Evolutionary conservation across 1,284 basidiomycete genomes (phyloP), one percentile per base, ranked within the genome.

Genomic region (Hymenochaete sp.): DNA sequence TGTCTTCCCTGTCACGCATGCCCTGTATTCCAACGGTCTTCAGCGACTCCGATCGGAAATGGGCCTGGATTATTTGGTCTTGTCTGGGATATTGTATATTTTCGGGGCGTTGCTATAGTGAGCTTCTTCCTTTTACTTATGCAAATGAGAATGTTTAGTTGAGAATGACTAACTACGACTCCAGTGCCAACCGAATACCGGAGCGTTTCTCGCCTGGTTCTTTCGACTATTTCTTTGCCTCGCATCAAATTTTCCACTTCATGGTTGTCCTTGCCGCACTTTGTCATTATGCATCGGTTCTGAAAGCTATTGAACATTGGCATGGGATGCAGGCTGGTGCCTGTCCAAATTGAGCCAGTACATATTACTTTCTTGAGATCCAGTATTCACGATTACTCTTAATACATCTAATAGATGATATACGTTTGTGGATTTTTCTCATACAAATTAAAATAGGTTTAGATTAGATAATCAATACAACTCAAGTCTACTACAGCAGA

Each of bases 241-340:
- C 83, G 25, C 90, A 93, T 67, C 83, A 85, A 63, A 84, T 93
- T 57, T 95, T 96, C 63, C 92, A 95, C 59, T 59, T 77, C 53
- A 82, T 79, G 58, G 90, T 93, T 21, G 70, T 93, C 37, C 61
- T 79, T 19, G 92, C 87, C 2, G 87, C 85, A 9, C 66, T 84
- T 50, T 71, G 78, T 28, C 88, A 92, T 60, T 92, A 87, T 64
- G 59, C 62, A 36, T 73, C 75, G 54, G 65, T 83, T 45, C 56
- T 79, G 53, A 71, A 67, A 18, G 70, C 68, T 32, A 70, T 83
- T 55, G 61, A 73, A 48, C 70, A 79, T 60, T 72, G 76, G 63
- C 75, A 83, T 61, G 56, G 56, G 13, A 38, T 32, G n/a, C 36
- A 55, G 31, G 46, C 37, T 33, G 57, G 55, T 7, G 45, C 45